Base-by-base conservation (phyloP, 1,284 basidiomycete species). In the Ceratobasidium sp. region DNA sequence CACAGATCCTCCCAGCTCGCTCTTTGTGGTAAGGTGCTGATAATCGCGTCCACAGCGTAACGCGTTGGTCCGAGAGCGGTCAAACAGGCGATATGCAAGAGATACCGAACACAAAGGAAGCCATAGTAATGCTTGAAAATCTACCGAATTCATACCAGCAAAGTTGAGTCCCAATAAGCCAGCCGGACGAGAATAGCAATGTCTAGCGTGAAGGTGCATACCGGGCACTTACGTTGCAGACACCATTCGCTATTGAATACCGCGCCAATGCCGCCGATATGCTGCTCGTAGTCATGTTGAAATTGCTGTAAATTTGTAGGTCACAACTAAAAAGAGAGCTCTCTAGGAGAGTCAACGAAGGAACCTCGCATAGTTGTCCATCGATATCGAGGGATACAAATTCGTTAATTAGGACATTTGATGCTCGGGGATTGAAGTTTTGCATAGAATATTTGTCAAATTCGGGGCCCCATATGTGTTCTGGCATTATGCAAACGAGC, bases 61-160 rank as follows among this genome's bases (percentile, higher is more conserved):
- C 38, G 17, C 9, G n/a, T 20, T 40, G 4, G 26, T 23, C 48
- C 13, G 7, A 64, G 62, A n/a, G 23, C 40, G 5, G 15, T n/a
- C 7, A 26, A 13, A 23, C 62, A 64, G 1, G 20, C 3, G 0
- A 64, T 9, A 40, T 64, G 62, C 10, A 64, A 15, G 62, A 64
- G 13, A 42, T 44, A 38, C 3, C 62, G 62, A 42, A 64, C 44
- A 15, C 33, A 42, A 13, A 64, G 7, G 17, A 44, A 64, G 3
- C 62, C 62, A 64, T 42, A 64, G 62, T 44, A 64, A n/a, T 42
- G n/a, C 20, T 44, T 44, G 40, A 64, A 64, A 1, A 44, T 44
- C 48, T 50, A 15, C 20, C 20, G 48, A 2, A 15, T 50, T 20
- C 4, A 4, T 33, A 4, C 33, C 33, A 33, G 4, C 4, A 33